A percentile compares a stretch with the other conserved stretches of the same genome.
Conservation (phyloP, 495 filamentous ascomycete genomes). For the Penicillium manginii region DNA sequence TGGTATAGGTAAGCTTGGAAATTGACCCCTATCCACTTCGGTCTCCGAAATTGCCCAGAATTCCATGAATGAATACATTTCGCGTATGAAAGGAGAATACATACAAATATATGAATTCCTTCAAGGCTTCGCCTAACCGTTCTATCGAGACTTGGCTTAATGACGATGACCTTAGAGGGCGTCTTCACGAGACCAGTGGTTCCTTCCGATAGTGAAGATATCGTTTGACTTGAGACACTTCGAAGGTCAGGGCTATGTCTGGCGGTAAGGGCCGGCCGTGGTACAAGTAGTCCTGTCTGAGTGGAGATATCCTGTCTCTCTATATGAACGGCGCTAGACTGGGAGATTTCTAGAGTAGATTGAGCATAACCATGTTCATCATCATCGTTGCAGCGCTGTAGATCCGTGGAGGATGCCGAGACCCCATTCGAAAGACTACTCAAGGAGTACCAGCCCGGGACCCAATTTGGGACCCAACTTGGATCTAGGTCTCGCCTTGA, state of each 20-base stretch:
- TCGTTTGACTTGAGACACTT: neutral
- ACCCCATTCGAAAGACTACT: neutral
- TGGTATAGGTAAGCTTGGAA: too few relatives aligned
- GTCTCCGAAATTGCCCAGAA: too few relatives aligned
- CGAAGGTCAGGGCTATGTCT: too few relatives aligned
- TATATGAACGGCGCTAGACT: too few relatives aligned
- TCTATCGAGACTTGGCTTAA: neutral
- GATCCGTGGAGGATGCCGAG: neutral
- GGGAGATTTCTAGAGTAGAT: neutral
- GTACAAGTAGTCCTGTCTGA: too few relatives aligned
- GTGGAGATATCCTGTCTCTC: too few relatives aligned
- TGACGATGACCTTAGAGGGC: neutral
- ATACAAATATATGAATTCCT: constrained; percentile 50
- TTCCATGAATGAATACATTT: too few relatives aligned
- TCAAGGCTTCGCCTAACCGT: constrained; percentile 30
- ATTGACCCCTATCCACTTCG: too few relatives aligned
- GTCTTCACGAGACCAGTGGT: neutral
- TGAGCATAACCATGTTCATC: neutral
- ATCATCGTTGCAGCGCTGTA: neutral
- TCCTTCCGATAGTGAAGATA: neutral
- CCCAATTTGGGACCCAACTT: too few relatives aligned
- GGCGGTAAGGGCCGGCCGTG: too few relatives aligned
- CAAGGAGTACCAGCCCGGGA: neutral
- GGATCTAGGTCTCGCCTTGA: too few relatives aligned
- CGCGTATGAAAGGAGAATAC: constrained; percentile 4